Evolutionary conservation across 345 rosid species (phyloP).

Genomic region (Camelina sativa): DNA sequence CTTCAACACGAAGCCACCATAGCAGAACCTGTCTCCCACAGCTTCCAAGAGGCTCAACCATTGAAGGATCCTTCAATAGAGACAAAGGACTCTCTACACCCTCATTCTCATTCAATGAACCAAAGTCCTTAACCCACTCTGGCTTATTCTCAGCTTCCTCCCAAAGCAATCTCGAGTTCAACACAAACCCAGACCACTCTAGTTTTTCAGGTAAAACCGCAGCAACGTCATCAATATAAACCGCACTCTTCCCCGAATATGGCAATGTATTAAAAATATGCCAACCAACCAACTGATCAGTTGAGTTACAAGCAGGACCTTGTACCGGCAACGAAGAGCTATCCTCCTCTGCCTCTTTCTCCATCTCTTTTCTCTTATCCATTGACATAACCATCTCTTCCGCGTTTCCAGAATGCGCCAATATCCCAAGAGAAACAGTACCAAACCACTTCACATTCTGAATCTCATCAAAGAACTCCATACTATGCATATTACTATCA

Average conservation of each 20-base stretch:
- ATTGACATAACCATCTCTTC: slow-evolving; percentile 52
- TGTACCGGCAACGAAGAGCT: slow-evolving; percentile 70
- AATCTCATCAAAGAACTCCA: slow-evolving; percentile 94
- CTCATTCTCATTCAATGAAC: slow-evolving; percentile 47
- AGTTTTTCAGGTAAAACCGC: slow-evolving; percentile 80
- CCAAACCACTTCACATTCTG: slow-evolving; percentile 95
- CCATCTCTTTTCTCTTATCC: slow-evolving; percentile 45
- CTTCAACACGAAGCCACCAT: slow-evolving; percentile 99
- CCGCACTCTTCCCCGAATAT: slow-evolving; percentile 64
- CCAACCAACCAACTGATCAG: slow-evolving; percentile 79
- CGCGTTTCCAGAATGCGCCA: slow-evolving; percentile 58
- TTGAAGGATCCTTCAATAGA: slow-evolving; percentile 67
- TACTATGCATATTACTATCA: slow-evolving; percentile 96
- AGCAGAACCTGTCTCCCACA: slow-evolving; percentile 89
- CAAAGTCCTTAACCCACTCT: slow-evolving; percentile 82
- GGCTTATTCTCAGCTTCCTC: slow-evolving; percentile 72
- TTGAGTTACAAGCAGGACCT: slow-evolving; percentile 94
- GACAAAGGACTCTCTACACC: slow-evolving; percentile 74
- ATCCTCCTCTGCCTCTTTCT: slow-evolving; percentile 29
- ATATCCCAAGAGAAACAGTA: slow-evolving; percentile 83
- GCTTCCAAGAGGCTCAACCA: slow-evolving; percentile 94
- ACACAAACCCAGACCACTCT: slow-evolving; percentile 97
- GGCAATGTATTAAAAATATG: slow-evolving; percentile 76
- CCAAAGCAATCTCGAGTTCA: slow-evolving; percentile 92
- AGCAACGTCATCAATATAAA: slow-evolving; percentile 78